Evolutionary conservation across 139 green algal species (phyloP).

Genomic region (Diplosphaera chodatii): DNA sequence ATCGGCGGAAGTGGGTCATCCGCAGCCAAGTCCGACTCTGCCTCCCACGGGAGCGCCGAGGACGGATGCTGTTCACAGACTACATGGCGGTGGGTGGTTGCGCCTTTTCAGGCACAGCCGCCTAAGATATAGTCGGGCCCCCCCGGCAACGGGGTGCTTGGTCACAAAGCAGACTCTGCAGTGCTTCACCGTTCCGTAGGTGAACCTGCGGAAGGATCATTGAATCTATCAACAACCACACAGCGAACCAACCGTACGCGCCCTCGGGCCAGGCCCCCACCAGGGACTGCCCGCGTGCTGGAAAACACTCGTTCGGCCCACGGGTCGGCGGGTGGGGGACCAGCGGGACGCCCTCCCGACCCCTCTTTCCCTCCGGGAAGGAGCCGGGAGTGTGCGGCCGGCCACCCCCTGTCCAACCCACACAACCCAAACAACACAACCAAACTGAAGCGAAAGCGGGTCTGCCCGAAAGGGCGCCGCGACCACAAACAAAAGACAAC

Average conservation of each 20-base stretch:
- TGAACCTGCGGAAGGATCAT: constrained; percentile 79
- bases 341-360: background rate
- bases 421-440: constrained; percentile 25
- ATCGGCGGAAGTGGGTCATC: background rate
- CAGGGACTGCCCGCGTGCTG: constrained; percentile 1
- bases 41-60: background rate
- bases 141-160: background rate
- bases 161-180: background rate
- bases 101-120: background rate
- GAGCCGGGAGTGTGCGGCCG: background rate
- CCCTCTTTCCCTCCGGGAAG: background rate
- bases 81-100: constrained; percentile 4
- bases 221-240: constrained; percentile 51
- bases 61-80: constrained; percentile 7
- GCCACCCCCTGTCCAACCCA: constrained; percentile 15
- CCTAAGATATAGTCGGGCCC: constrained; percentile 11
- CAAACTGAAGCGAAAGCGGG: constrained; percentile 19
- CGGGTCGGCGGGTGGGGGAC: constrained; percentile 1
- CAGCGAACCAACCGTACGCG: constrained; percentile 20
- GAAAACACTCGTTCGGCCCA: constrained; percentile 1
- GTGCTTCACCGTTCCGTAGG: constrained; percentile 36
- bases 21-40: constrained; percentile 3
- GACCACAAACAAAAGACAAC: constrained; percentile 56
- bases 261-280: constrained; percentile 10
- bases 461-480: background rate